Percentiles rank a stretch among this genome's conserved stretches.
phyloP scores from a whole-genome alignment of 495 filamentous ascomycete genomes.

The Apiosordaria backusii region DNA sequence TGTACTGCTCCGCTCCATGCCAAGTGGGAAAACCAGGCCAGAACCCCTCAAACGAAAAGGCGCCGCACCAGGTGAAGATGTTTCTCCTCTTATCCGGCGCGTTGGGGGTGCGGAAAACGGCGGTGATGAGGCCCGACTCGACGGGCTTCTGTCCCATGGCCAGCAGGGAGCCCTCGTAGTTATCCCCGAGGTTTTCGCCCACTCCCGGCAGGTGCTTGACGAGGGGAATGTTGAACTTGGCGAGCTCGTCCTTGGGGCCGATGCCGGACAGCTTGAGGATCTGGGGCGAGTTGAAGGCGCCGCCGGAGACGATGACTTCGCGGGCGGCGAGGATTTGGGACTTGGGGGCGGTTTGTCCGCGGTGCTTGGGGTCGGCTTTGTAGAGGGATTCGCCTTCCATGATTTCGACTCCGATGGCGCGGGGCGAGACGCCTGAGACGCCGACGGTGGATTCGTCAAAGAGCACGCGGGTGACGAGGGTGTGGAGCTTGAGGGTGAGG shows the following conservation, averaged over 20 bases:
- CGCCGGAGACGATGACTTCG: slow-evolving; percentile 57
- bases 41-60: slow-evolving; percentile 47
- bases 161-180: slow-evolving; percentile 46
- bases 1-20: slow-evolving; percentile 40
- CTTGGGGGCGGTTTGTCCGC: slow-evolving; percentile 27
- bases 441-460: slow-evolving; percentile 30
- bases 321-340: slow-evolving; percentile 37
- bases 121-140: slow-evolving; percentile 32
- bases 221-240: slow-evolving; percentile 45
- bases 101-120: slow-evolving; percentile 41
- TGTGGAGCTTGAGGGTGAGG: slow-evolving; percentile 45
- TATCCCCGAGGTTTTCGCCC: slow-evolving; percentile 57
- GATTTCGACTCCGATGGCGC: slow-evolving; percentile 46
- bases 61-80: slow-evolving; percentile 46
- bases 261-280: slow-evolving; percentile 54
- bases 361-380: slow-evolving; percentile 42
- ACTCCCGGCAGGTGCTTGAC: slow-evolving; percentile 54
- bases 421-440: slow-evolving; percentile 25
- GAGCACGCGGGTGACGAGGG: slow-evolving; percentile 46
- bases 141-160: slow-evolving; percentile 31
- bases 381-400: slow-evolving; percentile 42
- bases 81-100: slow-evolving; percentile 43
- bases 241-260: slow-evolving; percentile 39
- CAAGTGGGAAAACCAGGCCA: slow-evolving; percentile 46
- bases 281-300: slow-evolving; percentile 54